These are phyloP conservation scores for Mucor piriformis DNA, from an alignment of 371 early-diverging fungal species.

Conservation along the genomic window DNA sequence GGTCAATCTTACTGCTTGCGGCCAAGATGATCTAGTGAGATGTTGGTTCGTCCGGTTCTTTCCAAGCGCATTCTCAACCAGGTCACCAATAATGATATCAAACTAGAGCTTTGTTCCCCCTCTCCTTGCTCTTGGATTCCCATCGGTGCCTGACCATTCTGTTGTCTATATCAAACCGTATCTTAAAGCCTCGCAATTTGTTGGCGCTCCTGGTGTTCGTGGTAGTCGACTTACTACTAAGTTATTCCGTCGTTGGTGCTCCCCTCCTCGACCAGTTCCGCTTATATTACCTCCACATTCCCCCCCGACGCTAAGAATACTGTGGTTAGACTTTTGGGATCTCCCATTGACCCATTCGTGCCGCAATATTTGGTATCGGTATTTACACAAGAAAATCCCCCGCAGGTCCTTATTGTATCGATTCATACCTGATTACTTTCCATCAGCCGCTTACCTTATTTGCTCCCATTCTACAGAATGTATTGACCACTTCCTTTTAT, in stretches of 20 bases:
- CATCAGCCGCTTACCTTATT: neutral
- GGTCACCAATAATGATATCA: neutral
- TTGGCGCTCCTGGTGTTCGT: neutral
- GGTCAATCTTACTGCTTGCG: neutral
- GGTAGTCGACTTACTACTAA: no score
- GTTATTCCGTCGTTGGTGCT: no score
- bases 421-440: neutral
- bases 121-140: conserved; percentile 3
- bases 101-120: neutral
- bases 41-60: neutral
- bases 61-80: neutral
- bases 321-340: neutral
- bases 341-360: neutral
- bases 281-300: neutral
- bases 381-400: neutral
- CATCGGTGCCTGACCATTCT: neutral
- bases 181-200: neutral
- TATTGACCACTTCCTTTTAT: no score
- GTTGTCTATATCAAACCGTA: neutral
- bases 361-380: no score
- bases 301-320: neutral
- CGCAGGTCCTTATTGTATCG: neutral
- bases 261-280: no score
- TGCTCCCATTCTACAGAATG: no score
- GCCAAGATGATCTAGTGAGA: neutral